These are phyloP conservation scores for Orobanche coerulescens DNA, from an alignment of 257 asterid species.

Conservation along the genomic window DNA sequence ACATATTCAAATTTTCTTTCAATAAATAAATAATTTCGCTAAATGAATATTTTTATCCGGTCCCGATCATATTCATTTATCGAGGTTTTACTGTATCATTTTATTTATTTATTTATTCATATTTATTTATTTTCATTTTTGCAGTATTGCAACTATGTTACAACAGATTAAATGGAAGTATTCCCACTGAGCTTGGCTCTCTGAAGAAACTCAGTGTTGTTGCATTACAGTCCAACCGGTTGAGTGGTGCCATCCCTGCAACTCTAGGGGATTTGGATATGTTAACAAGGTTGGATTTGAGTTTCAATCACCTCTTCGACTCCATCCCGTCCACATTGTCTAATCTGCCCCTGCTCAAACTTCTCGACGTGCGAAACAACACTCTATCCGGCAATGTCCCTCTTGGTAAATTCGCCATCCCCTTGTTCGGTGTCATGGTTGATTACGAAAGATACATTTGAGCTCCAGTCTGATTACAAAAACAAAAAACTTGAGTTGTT, in stretches of 20 bases:
- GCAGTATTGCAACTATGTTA: slow-evolving; percentile 88
- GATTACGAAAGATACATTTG: no score
- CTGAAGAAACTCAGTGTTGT: slow-evolving; percentile 68
- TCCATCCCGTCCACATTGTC: slow-evolving; percentile 67
- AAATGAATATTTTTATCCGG: no score
- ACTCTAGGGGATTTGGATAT: slow-evolving; percentile 51
- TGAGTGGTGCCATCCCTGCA: slow-evolving; percentile 91
- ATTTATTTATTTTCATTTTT: background rate
- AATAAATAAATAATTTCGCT: no score
- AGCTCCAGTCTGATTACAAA: no score
- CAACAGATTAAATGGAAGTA: slow-evolving; percentile 66
- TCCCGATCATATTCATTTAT: no score
- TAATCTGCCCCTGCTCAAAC: slow-evolving; percentile 42
- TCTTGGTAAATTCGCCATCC: slow-evolving; percentile 42
- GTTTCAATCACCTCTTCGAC: slow-evolving; percentile 71
- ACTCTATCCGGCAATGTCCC: slow-evolving; percentile 90
- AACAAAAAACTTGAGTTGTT: background rate
- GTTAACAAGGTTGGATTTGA: slow-evolving; percentile 79
- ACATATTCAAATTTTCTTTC: no score
- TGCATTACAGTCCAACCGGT: slow-evolving; percentile 75
- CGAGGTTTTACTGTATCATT: no score
- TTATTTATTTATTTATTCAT: no score
- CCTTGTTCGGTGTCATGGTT: background rate
- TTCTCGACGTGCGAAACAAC: slow-evolving; percentile 77
- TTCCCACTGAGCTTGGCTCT: slow-evolving; percentile 68